Evolutionary conservation across 331 rosid species (phyloP), one percentile per base, ranked within the genome.

Genomic region (Spiraea crenata): DNA sequence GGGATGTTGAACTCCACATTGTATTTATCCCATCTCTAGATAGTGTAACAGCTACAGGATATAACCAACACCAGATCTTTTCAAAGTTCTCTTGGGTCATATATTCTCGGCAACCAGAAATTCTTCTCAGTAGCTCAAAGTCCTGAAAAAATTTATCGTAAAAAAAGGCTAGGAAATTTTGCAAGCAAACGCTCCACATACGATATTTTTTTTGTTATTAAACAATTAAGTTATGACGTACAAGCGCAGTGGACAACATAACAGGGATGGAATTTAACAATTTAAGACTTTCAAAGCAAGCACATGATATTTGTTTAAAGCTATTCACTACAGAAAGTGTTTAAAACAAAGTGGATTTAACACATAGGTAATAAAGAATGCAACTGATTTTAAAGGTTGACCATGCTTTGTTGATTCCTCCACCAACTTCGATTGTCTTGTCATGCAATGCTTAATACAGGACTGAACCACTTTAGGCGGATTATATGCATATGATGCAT

Each of bases 41-140:
- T 71, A 93, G 58, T 59, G 82, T 78, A 71, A 65, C 72, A 65
- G 97, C 99, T 57, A 93, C 92, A 20, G 99, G 99, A 83, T 86
- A 93, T 70, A 93, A 73, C 99, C 99, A 93, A 76, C 96, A 89
- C 99, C 99, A 93, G 86, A 93, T 85, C 80, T 74, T 88, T 90
- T 93, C 96, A 67, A 93, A 93, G 84, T 86, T 86, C 71, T 86
- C 97, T 73, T 74, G 91, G 68, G 79, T 69, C 68, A 91, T 75
- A 83, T 84, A 78, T 75, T 87, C 91, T 76, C 66, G 86, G 76
- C 95, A 91, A 83, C 95, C 92, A 44, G 92, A 77, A 51, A 93
- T 89, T 83, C 82, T 89, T 81, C 91, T 82, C 80, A 93, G 80
- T 78, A 84, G 81, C 77, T 93, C 96, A 20, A 86, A 78, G 83